A percentile compares a stretch with the other conserved stretches of the same genome.
Conservation (phyloP, 2,329 filamentous ascomycete species). For the Ascochyta koolunga region DNA sequence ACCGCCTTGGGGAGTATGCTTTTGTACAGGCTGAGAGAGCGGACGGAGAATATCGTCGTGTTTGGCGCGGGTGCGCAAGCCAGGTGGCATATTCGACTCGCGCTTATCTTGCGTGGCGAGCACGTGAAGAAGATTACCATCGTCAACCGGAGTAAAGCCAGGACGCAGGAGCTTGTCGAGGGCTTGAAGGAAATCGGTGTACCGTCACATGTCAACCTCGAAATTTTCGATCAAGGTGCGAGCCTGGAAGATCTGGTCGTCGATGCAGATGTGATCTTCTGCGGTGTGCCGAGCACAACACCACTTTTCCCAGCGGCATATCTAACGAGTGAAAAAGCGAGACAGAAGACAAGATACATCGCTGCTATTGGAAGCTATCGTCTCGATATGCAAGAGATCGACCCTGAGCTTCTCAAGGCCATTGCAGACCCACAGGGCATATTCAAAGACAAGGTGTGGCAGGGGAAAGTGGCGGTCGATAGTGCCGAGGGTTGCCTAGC, state of each 20-base stretch:
- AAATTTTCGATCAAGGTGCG: background rate
- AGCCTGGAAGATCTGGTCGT: slow-evolving; percentile 36
- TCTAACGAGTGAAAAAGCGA: slow-evolving; percentile 25
- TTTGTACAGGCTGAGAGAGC: slow-evolving; percentile 47
- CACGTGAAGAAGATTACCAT: slow-evolving; percentile 41
- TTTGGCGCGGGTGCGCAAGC: slow-evolving; percentile 59
- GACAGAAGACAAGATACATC: slow-evolving; percentile 27
- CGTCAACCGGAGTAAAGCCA: slow-evolving; percentile 28
- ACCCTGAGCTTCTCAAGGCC: slow-evolving; percentile 49
- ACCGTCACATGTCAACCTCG: background rate
- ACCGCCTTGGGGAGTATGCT: slow-evolving; percentile 76
- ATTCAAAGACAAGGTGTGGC: background rate
- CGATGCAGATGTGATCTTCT: slow-evolving; percentile 54
- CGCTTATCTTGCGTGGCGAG: slow-evolving; percentile 44
- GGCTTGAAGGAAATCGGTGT: background rate
- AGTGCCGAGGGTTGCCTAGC: slow-evolving; percentile 51
- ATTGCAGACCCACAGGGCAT: slow-evolving; percentile 9
- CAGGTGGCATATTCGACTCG: slow-evolving; percentile 57
- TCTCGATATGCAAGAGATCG: slow-evolving; percentile 57
- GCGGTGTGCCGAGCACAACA: slow-evolving; percentile 55
- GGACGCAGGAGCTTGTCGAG: slow-evolving; percentile 18
- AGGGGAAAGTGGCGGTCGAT: slow-evolving; percentile 31
- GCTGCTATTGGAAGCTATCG: slow-evolving; percentile 38
- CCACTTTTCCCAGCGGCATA: slow-evolving; percentile 52
- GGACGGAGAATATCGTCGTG: slow-evolving; percentile 49